Conservation (phyloP, 2,329 filamentous ascomycete genomes). For the Chaetomium sp. region DNA sequence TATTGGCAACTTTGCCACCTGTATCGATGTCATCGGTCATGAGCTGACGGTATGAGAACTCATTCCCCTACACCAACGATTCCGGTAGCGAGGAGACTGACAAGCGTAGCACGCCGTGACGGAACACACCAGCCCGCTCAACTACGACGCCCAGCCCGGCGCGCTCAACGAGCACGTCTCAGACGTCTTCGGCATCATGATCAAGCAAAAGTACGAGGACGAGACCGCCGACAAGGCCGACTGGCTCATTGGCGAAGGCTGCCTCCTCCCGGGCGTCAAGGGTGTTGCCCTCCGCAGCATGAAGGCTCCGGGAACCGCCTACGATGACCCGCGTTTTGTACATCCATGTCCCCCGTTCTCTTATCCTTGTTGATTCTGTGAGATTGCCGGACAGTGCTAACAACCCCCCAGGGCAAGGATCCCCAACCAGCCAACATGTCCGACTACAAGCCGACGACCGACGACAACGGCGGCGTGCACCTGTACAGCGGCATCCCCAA, state of each 20-base stretch:
- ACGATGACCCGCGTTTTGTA: constrained; percentile 45
- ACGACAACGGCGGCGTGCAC: constrained; percentile 50
- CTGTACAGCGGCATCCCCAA: constrained; percentile 53
- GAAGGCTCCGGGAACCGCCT: constrained; percentile 48
- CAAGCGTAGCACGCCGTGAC: constrained; percentile 42
- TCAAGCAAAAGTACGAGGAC: constrained; percentile 46
- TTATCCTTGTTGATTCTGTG: neutral
- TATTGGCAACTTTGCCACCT: constrained; percentile 45
- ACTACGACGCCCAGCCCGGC: constrained; percentile 45
- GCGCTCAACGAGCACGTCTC: constrained; percentile 52
- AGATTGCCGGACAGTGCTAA: no score
- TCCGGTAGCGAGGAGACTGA: no score
- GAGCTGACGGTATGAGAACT: constrained; percentile 38
- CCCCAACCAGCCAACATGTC: constrained; percentile 3
- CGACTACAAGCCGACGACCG: constrained; percentile 22
- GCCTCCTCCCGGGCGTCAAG: constrained; percentile 44
- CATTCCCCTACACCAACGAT: no score
- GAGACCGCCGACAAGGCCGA: constrained; percentile 41
- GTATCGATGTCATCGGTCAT: constrained; percentile 51
- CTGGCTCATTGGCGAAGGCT: constrained; percentile 50
- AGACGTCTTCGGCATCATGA: constrained; percentile 52
- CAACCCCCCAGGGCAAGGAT: neutral
- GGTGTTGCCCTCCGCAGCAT: constrained; percentile 47
- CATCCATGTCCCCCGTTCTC: constrained; percentile 18
- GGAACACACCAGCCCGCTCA: constrained; percentile 42